phyloP scores from a whole-genome alignment of 306 rosid species.

The Malus sylvestris region DNA sequence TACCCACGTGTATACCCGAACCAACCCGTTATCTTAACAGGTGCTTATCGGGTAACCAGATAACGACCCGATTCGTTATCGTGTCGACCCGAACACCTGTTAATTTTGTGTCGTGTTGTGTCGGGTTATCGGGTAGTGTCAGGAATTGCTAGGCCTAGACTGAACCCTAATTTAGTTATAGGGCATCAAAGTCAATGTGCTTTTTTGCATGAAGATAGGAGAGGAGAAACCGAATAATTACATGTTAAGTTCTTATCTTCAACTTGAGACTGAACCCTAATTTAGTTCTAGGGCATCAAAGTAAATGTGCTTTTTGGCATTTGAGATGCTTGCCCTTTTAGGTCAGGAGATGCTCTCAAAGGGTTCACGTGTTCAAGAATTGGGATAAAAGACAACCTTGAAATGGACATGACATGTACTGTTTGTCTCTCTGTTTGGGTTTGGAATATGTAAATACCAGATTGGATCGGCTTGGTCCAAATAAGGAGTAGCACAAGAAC shows the following conservation, averaged over 20 bases:
- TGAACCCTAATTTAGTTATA: neutral
- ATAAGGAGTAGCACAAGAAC: neutral
- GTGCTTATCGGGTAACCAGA: too few species aligned
- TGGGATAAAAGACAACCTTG: conserved; percentile 29
- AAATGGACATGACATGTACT: conserved; percentile 29
- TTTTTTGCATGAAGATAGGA: too few species aligned
- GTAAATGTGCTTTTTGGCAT: neutral
- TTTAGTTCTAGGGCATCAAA: neutral
- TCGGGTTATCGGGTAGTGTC: too few species aligned
- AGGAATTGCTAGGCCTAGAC: neutral
- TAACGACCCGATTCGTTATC: too few species aligned
- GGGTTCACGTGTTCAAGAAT: conserved; percentile 19
- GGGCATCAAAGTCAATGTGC: neutral
- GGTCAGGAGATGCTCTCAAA: neutral
- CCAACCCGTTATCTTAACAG: too few species aligned
- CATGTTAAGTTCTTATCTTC: neutral
- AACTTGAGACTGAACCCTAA: neutral
- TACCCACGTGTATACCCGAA: too few species aligned
- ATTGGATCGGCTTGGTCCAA: conserved; percentile 16
- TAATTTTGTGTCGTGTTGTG: too few species aligned
- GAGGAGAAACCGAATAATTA: too few species aligned
- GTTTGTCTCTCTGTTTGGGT: conserved; percentile 33
- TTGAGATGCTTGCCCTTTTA: neutral
- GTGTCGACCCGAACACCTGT: too few species aligned
- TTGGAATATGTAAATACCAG: conserved; percentile 24